A percentile compares a stretch with the other conserved stretches of the same genome.
phyloP scores from a whole-genome alignment of 257 asterid genomes.

The Gardenia jasminoides region DNA sequence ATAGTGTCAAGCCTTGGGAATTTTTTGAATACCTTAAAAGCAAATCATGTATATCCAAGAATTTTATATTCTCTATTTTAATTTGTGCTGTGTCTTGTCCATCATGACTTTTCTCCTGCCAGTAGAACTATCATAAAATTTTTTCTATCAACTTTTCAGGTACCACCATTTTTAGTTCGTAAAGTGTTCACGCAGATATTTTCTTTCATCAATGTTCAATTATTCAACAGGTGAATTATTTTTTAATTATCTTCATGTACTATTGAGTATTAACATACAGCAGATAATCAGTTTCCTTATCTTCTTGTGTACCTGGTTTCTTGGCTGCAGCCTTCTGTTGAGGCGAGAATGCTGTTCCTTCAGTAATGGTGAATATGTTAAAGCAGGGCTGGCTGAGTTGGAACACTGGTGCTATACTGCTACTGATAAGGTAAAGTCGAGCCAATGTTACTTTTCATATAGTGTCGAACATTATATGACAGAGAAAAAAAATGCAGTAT shows the following conservation, averaged over 20 bases:
- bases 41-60: slow-evolving; percentile 63
- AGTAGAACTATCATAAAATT: neutral
- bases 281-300: neutral
- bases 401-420: slow-evolving; percentile 86
- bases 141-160: slow-evolving; percentile 43
- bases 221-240: slow-evolving; percentile 79
- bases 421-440: slow-evolving; percentile 70
- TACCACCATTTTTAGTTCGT: slow-evolving; percentile 94
- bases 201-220: slow-evolving; percentile 94
- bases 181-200: slow-evolving; percentile 98
- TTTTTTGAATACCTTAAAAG: slow-evolving; percentile 81
- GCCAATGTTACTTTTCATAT: slow-evolving; percentile 13
- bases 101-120: neutral
- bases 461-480: slow-evolving; percentile 12
- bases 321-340: slow-evolving; percentile 68
- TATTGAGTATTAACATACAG: slow-evolving; percentile 10
- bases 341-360: slow-evolving; percentile 98
- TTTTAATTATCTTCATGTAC: neutral
- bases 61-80: slow-evolving; percentile 13
- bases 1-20: slow-evolving; percentile 84
- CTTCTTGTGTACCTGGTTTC: slow-evolving; percentile 7
- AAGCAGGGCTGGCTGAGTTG: slow-evolving; percentile 90
- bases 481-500: slow-evolving; percentile 60
- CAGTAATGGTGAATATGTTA: slow-evolving; percentile 96
- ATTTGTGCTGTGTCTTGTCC: neutral